phyloP scores from a whole-genome alignment of 176 grass and related monocot species.

The Microstegium vimineum region DNA sequence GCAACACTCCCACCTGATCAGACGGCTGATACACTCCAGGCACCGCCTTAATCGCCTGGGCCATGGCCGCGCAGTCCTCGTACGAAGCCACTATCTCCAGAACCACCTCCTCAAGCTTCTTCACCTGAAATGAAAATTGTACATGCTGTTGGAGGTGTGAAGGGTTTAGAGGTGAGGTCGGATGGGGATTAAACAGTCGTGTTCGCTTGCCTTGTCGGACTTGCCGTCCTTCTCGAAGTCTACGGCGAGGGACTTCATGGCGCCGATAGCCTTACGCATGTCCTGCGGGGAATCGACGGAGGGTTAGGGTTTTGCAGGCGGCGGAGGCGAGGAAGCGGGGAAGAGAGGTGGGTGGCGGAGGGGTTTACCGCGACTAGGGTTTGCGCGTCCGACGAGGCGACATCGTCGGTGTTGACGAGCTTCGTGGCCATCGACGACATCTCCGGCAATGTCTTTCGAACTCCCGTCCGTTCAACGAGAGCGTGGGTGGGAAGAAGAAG shows the following conservation, averaged over 20 bases:
- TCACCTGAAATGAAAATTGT: conserved; percentile 39
- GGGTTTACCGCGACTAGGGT: conserved; percentile 46
- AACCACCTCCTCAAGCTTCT: conserved; percentile 48
- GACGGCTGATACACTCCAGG: conserved; percentile 57
- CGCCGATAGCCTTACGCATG: conserved; percentile 59
- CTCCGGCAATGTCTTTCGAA: conserved; percentile 2
- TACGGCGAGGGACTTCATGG: conserved; percentile 62
- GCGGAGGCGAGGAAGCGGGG: not conserved
- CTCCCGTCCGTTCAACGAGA: not conserved
- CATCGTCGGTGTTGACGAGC: conserved; percentile 38
- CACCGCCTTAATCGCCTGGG: conserved; percentile 49
- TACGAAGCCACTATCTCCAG: conserved; percentile 61
- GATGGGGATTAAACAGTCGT: not conserved
- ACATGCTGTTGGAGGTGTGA: not conserved
- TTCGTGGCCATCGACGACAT: conserved; percentile 37
- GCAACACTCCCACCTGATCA: conserved; percentile 51
- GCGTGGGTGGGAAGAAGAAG: not conserved
- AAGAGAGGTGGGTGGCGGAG: not conserved
- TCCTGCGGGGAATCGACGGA: conserved; percentile 53
- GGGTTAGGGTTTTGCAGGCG: conserved; percentile 43
- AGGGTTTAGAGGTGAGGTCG: not conserved
- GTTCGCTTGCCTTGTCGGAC: conserved; percentile 40
- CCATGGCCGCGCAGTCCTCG: conserved; percentile 51
- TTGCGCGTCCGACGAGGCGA: conserved; percentile 47
- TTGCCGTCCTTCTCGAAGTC: conserved; percentile 60